Conservation (phyloP, 1,139 yeast genomes). For the Candida gigantensis region DNA sequence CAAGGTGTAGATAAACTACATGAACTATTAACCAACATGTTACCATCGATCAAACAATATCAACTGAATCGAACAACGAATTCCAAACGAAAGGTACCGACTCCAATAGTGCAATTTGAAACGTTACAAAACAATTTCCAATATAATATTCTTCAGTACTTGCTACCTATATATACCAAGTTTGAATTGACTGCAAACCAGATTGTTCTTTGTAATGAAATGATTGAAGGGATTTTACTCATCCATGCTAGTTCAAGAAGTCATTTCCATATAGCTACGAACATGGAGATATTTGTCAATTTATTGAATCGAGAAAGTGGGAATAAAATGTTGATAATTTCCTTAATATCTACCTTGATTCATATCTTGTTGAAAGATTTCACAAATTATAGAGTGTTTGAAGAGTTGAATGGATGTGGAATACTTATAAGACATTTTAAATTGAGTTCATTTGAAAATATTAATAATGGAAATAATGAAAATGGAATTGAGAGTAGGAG, state of each 20-base stretch:
- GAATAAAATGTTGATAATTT: constrained; percentile 22
- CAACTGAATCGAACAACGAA: constrained; percentile 15
- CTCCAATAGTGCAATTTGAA: constrained; percentile 37
- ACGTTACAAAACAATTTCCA: constrained; percentile 53
- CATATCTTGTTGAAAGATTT: constrained; percentile 62
- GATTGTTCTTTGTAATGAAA: constrained; percentile 36
- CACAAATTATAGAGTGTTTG: constrained; percentile 60
- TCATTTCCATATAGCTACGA: constrained; percentile 38
- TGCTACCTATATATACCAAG: constrained; percentile 28
- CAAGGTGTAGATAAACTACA: constrained; percentile 22
- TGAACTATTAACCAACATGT: constrained; percentile 19
- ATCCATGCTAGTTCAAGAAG: constrained; percentile 59
- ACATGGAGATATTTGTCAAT: constrained; percentile 34
- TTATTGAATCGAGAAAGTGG: constrained; percentile 21
- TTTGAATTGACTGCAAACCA: constrained; percentile 9
- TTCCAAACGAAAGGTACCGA: constrained; percentile 12
- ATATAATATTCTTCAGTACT: constrained; percentile 45
- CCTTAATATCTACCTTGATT: constrained; percentile 58
- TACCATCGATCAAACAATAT: constrained; percentile 27
- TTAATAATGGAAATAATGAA: neutral
- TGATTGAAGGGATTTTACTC: constrained; percentile 63
- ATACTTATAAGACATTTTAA: constrained; percentile 46
- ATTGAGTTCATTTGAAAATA: constrained; percentile 18
- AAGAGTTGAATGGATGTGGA: constrained; percentile 57
- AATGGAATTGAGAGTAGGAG: constrained; percentile 3